These are phyloP conservation scores for Physcomitrellopsis africana DNA, from an alignment of 225 moss, liverwort and hornwort genomes.

Conservation along the genomic window DNA sequence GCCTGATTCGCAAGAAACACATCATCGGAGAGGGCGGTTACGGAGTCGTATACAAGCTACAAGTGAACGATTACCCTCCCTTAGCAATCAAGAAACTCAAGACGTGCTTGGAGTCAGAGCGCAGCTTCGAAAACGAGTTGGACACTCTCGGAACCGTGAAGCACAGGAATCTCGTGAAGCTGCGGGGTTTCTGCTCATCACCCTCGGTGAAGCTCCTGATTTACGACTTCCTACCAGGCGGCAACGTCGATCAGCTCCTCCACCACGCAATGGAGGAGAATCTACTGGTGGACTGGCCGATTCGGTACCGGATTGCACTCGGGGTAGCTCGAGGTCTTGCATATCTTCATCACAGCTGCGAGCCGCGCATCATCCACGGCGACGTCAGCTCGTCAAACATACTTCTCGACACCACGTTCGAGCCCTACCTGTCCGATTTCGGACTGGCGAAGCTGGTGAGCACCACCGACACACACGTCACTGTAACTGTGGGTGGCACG, in stretches of 20 bases:
- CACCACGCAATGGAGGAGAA: slow-evolving; percentile 26
- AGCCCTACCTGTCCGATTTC: slow-evolving; percentile 43
- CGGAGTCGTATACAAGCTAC: slow-evolving; percentile 45
- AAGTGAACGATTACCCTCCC: slow-evolving; percentile 19
- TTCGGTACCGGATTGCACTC: slow-evolving; percentile 33
- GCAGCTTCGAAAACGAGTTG: slow-evolving; percentile 46
- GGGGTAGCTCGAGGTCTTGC: slow-evolving; percentile 41
- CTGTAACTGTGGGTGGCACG: slow-evolving; percentile 39
- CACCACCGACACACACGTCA: slow-evolving; percentile 28
- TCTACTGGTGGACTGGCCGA: slow-evolving; percentile 27
- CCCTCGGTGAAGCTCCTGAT: slow-evolving; percentile 35
- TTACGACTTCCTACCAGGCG: slow-evolving; percentile 43
- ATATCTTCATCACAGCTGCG: slow-evolving; percentile 41
- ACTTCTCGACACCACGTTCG: slow-evolving; percentile 34
- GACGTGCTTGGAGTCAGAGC: slow-evolving; percentile 33
- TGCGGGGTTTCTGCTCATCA: slow-evolving; percentile 46
- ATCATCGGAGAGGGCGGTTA: slow-evolving; percentile 47
- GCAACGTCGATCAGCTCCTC: slow-evolving; percentile 42
- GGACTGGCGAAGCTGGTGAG: slow-evolving; percentile 43
- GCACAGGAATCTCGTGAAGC: slow-evolving; percentile 41
- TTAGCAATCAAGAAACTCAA: slow-evolving; percentile 45
- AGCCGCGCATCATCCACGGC: slow-evolving; percentile 43
- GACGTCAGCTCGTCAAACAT: slow-evolving; percentile 43
- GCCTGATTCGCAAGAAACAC: slow-evolving; percentile 29
- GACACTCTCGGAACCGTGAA: slow-evolving; percentile 49